Conservation (phyloP, 2,329 filamentous ascomycete genomes). For the Aureobasidium sp. region DNA sequence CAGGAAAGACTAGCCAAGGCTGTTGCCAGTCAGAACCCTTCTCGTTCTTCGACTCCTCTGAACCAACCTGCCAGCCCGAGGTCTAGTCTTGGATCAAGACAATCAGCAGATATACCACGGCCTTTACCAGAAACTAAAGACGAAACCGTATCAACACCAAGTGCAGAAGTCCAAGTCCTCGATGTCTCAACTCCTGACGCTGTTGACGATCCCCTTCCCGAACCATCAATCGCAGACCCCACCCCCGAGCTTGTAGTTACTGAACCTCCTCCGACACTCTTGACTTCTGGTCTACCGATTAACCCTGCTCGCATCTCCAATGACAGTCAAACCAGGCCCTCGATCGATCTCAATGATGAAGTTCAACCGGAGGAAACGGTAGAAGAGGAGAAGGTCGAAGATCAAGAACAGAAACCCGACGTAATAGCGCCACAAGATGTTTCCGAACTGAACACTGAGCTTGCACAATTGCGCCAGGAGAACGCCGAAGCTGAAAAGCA, state of each 20-base stretch:
- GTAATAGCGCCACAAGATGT: background rate
- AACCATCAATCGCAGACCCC: background rate
- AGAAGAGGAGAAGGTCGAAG: too few species aligned
- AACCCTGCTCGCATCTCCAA: slow-evolving; percentile 25
- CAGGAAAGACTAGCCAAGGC: slow-evolving; percentile 86
- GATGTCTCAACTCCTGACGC: background rate
- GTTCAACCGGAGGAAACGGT: background rate
- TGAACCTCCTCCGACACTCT: slow-evolving; percentile 15
- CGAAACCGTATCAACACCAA: slow-evolving; percentile 10
- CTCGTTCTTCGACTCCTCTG: slow-evolving; percentile 10
- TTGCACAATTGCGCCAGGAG: slow-evolving; percentile 41
- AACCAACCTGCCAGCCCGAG: slow-evolving; percentile 43
- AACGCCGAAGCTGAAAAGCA: slow-evolving; percentile 45
- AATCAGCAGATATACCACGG: slow-evolving; percentile 23
- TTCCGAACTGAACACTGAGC: slow-evolving; percentile 33
- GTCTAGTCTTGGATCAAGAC: slow-evolving; percentile 35
- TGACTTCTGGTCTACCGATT: slow-evolving; percentile 25
- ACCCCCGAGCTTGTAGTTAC: background rate
- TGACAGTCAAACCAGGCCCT: slow-evolving; percentile 19
- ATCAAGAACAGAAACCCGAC: background rate
- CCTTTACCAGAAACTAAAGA: slow-evolving; percentile 15
- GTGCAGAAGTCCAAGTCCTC: background rate
- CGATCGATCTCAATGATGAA: slow-evolving; percentile 13
- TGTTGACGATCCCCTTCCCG: background rate
- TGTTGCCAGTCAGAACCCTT: slow-evolving; percentile 46